These are phyloP conservation scores for Monosporascus sp. DNA, from an alignment of 2,329 filamentous ascomycete species.

Conservation along the genomic window DNA sequence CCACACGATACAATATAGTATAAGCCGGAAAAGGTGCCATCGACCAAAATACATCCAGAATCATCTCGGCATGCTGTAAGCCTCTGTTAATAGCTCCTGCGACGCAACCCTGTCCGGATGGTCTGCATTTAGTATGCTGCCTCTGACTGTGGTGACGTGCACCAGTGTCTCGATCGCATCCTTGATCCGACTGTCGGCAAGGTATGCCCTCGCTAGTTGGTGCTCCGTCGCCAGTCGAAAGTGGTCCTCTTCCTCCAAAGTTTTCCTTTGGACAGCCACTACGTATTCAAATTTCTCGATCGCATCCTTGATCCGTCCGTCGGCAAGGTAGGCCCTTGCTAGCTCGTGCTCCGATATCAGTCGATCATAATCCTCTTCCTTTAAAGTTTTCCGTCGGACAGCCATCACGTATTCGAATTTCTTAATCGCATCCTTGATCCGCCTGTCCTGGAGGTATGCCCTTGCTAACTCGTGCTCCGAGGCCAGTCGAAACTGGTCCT, in stretches of 20 bases:
- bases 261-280: slow-evolving; percentile 8
- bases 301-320: slow-evolving; percentile 15
- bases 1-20: no score
- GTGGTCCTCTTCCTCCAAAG: slow-evolving; percentile 4
- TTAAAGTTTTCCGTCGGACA: not conserved
- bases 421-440: slow-evolving; percentile 7
- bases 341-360: slow-evolving; percentile 10
- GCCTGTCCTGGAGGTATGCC: not conserved
- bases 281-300: slow-evolving; percentile 20
- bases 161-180: no score
- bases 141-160: no score
- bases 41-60: no score
- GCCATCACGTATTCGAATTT: slow-evolving; percentile 5
- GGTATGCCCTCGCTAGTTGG: not conserved
- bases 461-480: not conserved
- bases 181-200: not conserved
- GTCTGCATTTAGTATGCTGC: no score
- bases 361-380: slow-evolving; percentile 2
- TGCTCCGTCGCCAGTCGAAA: slow-evolving; percentile 5
- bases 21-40: no score
- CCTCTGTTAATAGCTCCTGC: no score
- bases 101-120: no score
- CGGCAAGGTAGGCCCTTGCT: slow-evolving; percentile 15
- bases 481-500: not conserved
- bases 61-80: no score